Conservation (phyloP, 306 rosid species). For the Macrotyloma uniflorum region DNA sequence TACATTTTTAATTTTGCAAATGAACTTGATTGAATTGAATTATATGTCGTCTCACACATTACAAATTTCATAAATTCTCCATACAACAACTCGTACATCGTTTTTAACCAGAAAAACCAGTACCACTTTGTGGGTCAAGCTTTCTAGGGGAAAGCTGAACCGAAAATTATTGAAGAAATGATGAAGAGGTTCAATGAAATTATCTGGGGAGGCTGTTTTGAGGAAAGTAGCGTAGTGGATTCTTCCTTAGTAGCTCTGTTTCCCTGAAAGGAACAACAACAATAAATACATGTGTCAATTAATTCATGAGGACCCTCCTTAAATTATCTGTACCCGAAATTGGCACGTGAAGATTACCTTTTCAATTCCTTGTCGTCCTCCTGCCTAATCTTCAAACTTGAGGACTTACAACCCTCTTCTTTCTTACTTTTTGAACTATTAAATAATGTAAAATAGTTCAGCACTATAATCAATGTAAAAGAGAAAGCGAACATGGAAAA, state of each 20-base stretch:
- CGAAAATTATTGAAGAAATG: background rate
- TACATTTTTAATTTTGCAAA: no score
- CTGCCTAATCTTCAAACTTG: conserved; percentile 56
- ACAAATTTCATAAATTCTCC: background rate
- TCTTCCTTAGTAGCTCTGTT: conserved; percentile 74
- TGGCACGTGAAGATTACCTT: conserved; percentile 50
- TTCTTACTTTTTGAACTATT: conserved; percentile 46
- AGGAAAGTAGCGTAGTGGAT: conserved; percentile 88
- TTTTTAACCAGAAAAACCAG: conserved; percentile 17
- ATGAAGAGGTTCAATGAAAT: background rate
- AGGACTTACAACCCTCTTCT: conserved; percentile 46
- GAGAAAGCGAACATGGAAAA: no score
- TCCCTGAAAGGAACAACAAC: conserved; percentile 53
- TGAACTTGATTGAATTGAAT: no score
- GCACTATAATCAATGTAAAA: background rate
- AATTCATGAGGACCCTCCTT: background rate
- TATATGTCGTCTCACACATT: background rate
- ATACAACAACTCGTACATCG: background rate
- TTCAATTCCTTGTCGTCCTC: conserved; percentile 60
- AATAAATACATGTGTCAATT: background rate
- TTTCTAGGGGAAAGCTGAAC: conserved; percentile 43
- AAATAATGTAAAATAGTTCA: conserved; percentile 13
- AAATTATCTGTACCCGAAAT: background rate
- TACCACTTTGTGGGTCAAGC: conserved; percentile 34
- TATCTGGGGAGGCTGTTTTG: conserved; percentile 77